Percentiles rank a stretch among this genome's conserved stretches.
phyloP scores from a whole-genome alignment of 331 rosid genomes.

The Malus hybrid region DNA sequence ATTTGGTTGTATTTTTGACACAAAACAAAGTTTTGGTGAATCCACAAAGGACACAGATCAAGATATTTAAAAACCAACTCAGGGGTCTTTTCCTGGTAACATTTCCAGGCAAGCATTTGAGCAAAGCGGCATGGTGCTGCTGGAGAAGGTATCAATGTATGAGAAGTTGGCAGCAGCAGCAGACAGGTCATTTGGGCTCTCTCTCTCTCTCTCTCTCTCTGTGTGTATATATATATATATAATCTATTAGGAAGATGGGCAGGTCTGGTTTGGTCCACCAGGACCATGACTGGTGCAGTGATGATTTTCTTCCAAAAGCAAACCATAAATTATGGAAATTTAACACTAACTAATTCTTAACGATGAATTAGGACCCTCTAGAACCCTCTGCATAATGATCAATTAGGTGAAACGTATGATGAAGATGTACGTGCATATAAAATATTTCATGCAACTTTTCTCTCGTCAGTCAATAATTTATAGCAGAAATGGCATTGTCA shows the following conservation, averaged over 20 bases:
- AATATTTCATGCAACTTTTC: background rate
- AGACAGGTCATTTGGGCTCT: slow-evolving; percentile 28
- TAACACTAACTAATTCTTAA: background rate
- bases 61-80: background rate
- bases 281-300: background rate
- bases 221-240: background rate
- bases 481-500: no score
- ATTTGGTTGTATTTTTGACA: background rate
- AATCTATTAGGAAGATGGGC: background rate
- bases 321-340: background rate
- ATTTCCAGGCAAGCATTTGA: slow-evolving; percentile 13
- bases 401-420: background rate
- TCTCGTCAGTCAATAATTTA: background rate
- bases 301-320: background rate
- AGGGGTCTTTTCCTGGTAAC: background rate
- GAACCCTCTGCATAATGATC: background rate
- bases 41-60: no score
- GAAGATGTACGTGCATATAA: background rate
- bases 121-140: slow-evolving; percentile 7
- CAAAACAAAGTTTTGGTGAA: no score
- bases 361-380: slow-evolving; percentile 2
- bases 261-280: background rate
- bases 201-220: no score
- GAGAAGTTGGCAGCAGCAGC: slow-evolving; percentile 15
- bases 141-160: background rate